Evolutionary conservation across 352 stramenopile genomes (phyloP).

Genomic region (Phytophthora rubi): DNA sequence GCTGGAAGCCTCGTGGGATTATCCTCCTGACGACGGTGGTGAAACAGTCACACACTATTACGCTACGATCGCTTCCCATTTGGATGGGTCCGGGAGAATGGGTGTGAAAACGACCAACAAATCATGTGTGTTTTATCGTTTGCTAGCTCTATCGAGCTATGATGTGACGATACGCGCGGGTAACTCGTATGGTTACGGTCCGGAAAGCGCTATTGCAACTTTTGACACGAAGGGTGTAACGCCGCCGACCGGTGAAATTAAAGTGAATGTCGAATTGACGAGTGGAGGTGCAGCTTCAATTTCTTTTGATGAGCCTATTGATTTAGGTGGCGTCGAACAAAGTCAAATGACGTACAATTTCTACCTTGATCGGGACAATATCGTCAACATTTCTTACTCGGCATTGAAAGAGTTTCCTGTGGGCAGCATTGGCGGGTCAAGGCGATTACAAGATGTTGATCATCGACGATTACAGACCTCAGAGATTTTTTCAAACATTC

Average conservation of each 20-base stretch:
- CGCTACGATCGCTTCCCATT: constrained; percentile 34
- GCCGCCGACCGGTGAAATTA: constrained; percentile 39
- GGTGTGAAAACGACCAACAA: constrained; percentile 16
- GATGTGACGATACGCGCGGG: constrained; percentile 46
- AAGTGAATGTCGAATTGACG: constrained; percentile 29
- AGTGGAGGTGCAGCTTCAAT: constrained; percentile 60
- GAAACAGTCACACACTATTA: constrained; percentile 37
- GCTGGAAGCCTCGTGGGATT: constrained; percentile 53
- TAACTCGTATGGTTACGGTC: constrained; percentile 47
- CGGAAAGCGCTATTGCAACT: constrained; percentile 38
- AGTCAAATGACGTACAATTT: constrained; percentile 57
- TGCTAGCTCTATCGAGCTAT: constrained; percentile 42
- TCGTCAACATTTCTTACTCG: constrained; percentile 48
- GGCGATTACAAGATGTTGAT: constrained; percentile 22
- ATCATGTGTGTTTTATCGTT: constrained; percentile 54
- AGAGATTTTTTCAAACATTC: constrained; percentile 21
- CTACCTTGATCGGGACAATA: constrained; percentile 46
- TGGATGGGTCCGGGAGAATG: constrained; percentile 39
- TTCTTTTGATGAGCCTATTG: constrained; percentile 56
- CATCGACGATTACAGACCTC: constrained; percentile 17
- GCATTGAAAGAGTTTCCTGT: constrained; percentile 13
- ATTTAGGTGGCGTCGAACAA: constrained; percentile 50
- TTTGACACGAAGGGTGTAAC: constrained; percentile 45
- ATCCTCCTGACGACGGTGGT: constrained; percentile 48
- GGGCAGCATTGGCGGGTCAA: background rate